phyloP scores from a whole-genome alignment of 2,329 filamentous ascomycete genomes.

The Phoma herbarum region DNA sequence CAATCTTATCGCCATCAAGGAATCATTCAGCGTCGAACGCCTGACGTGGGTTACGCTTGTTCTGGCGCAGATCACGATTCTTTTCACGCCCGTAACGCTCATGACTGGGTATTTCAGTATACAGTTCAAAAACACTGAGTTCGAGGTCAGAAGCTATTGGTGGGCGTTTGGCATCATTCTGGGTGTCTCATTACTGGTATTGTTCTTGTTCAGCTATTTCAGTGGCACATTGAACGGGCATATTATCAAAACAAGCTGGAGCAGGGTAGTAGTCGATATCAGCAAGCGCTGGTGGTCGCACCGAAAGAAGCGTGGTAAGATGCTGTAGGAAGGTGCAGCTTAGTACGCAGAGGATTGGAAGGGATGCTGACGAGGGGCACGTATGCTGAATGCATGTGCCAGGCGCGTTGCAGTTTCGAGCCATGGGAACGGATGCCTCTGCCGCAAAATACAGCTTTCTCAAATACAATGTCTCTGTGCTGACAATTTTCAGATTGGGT shows the following conservation, averaged over 20 bases:
- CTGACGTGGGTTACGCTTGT: constrained; percentile 76
- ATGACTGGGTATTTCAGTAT: constrained; percentile 79
- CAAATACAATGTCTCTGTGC: constrained; percentile 5
- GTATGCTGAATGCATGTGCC: neutral
- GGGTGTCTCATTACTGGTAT: constrained; percentile 64
- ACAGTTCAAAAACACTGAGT: constrained; percentile 68
- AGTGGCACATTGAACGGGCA: constrained; percentile 65
- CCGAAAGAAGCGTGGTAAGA: constrained; percentile 34
- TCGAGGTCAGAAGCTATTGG: constrained; percentile 73
- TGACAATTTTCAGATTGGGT: constrained; percentile 4
- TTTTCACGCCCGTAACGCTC: constrained; percentile 78
- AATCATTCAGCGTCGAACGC: constrained; percentile 75
- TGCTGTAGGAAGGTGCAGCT: constrained; percentile 5
- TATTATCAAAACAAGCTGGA: constrained; percentile 58
- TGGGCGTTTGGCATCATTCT: constrained; percentile 71
- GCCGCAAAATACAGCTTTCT: neutral
- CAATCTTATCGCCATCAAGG: constrained; percentile 78
- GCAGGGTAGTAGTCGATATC: constrained; percentile 39
- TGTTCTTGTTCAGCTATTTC: constrained; percentile 66
- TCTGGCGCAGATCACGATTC: constrained; percentile 76
- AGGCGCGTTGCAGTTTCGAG: neutral
- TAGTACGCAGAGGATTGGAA: neutral
- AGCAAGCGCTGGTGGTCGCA: constrained; percentile 38
- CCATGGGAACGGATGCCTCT: neutral
- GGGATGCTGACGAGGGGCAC: neutral